Evolutionary conservation across 805 yeast species (phyloP).

Genomic region (Candida sphagnicola): DNA sequence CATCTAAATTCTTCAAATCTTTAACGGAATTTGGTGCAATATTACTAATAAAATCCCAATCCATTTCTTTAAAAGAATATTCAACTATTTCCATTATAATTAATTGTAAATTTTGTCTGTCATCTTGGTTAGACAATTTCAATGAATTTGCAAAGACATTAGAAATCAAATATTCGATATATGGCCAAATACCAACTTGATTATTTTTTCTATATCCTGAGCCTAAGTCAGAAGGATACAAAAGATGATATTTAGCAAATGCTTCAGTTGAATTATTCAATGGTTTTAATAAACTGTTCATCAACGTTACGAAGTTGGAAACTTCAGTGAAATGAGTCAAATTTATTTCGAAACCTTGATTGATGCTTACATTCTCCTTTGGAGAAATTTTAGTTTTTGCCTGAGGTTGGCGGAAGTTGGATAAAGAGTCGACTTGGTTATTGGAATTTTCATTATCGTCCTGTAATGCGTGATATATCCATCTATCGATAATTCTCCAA

Average conservation of each 20-base stretch:
- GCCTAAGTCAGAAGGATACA: constrained; percentile 67
- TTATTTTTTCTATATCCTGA: constrained; percentile 44
- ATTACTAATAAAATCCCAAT: constrained; percentile 46
- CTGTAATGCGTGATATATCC: constrained; percentile 49
- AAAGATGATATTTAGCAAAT: constrained; percentile 33
- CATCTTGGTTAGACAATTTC: constrained; percentile 27
- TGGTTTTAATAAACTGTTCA: constrained; percentile 40
- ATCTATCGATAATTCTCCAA: constrained; percentile 69
- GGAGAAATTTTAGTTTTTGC: constrained; percentile 15
- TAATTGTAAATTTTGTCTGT: constrained; percentile 46
- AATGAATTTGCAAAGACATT: constrained; percentile 59
- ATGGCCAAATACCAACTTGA: constrained; percentile 69
- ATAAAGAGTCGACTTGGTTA: constrained; percentile 1
- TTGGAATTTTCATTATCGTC: constrained; percentile 2
- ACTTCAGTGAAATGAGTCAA: constrained; percentile 50
- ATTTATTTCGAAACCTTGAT: constrained; percentile 28
- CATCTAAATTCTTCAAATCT: constrained; percentile 15
- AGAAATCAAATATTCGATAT: constrained; percentile 65
- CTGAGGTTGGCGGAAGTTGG: constrained; percentile 6
- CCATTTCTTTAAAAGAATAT: constrained; percentile 30
- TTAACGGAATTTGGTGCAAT: constrained; percentile 46
- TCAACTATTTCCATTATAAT: constrained; percentile 50
- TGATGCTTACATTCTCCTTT: constrained; percentile 16
- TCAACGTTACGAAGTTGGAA: constrained; percentile 56
- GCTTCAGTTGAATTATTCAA: constrained; percentile 27